phyloP scores from a whole-genome alignment of 306 rosid species.

The cucumber (Cucumis sativus) region Cucumber_9930_V3 NC_026656.2:15989501-15990000 shows the following conservation, averaged over 20 bases:
- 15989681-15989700: conserved; percentile 99
- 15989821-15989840: background rate
- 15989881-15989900: conserved; percentile 84
- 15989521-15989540: background rate
- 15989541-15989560: background rate
- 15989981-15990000: conserved; percentile 75
- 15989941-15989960: conserved; percentile 99
- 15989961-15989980: conserved; percentile 98
- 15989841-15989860: conserved; percentile 83
- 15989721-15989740: conserved; percentile 99
- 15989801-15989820: conserved; percentile 5
- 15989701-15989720: conserved; percentile 91
- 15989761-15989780: conserved; percentile 35
- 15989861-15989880: conserved; percentile 99
- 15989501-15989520: background rate
- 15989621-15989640: conserved; percentile 99
- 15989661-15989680: conserved; percentile 95
- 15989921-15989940: conserved; percentile 98
- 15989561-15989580: background rate
- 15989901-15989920: conserved; percentile 97
- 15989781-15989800: conserved; percentile 12
- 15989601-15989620: conserved; percentile 58
- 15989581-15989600: conserved; percentile 11
- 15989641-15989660: conserved; percentile 72
- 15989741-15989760: conserved; percentile 95